Percentiles rank a stretch among this genome's conserved stretches.
Conservation (phyloP, 257 asterid genomes). For the Scutellaria minor region DNA sequence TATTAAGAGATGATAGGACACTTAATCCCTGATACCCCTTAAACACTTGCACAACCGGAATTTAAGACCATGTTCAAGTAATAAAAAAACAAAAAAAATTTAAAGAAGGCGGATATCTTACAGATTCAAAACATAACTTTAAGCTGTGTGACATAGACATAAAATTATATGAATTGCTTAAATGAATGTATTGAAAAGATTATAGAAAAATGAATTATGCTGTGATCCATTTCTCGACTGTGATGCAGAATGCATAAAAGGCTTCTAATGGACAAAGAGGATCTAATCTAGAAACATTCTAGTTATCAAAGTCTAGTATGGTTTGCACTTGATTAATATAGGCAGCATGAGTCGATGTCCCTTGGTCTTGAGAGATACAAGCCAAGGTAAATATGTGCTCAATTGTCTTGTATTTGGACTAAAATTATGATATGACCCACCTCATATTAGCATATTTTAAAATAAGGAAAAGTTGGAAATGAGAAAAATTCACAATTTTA, state of each 20-base stretch:
- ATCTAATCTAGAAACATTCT: neutral
- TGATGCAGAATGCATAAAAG: neutral
- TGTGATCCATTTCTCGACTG: neutral
- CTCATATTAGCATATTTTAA: neutral
- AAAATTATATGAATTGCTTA: constrained; percentile 5
- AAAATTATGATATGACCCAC: constrained; percentile 3
- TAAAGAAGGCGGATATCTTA: neutral
- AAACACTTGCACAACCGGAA: neutral
- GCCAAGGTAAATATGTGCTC: constrained; percentile 3
- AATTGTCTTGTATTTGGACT: constrained; percentile 20
- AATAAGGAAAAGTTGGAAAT: neutral
- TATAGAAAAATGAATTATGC: neutral
- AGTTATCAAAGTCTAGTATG: neutral
- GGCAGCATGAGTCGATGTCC: constrained; percentile 7
- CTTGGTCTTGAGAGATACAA: neutral
- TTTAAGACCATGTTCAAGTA: neutral
- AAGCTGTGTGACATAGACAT: neutral
- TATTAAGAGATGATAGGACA: neutral
- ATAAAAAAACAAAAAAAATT: neutral
- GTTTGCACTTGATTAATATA: neutral
- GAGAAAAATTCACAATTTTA: neutral
- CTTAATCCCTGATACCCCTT: constrained; percentile 15
- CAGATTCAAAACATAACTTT: neutral
- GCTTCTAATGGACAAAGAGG: neutral
- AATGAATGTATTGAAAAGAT: neutral